Base-by-base conservation (phyloP, 169 alveolate genomes). In the Eimeria brunetti region DNA sequence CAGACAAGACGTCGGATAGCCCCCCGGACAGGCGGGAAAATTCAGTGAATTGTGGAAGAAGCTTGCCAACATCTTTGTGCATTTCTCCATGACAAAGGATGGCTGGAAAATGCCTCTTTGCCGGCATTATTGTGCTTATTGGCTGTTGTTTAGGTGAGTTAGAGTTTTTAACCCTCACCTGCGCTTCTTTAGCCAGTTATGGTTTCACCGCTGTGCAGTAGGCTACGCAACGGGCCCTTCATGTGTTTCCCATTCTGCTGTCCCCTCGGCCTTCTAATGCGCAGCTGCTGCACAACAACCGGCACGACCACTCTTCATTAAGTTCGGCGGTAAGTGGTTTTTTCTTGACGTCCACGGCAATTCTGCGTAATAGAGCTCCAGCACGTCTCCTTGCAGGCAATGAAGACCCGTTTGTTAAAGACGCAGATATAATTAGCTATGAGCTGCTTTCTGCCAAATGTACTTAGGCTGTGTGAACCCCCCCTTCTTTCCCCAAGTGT, bases 401-500 rank as follows among this genome's bases (percentile, higher is more conserved):
- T 12, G 33, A 75, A 75, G 85, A 44, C 8, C 14, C 41, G 67
- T 24, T 75, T 24, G 24, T n/a, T 33, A 75, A 46, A 7, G 22
- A 7, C 85, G 60, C 58, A 0, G 2, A 41, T 46, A 5, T 6
- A 5, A 24, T 20, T 41, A 46, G 16, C 60, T 41, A 44, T 6
- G 46, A 18, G 56, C 56, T 73, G 1, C 56, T 20, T 36, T 53
- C 41, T 83, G 76, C 9, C 33, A 30, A 51, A 44, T 84, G 78
- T 38, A 16, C 60, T 84, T 60, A 84, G 91, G 91, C 24, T 84
- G 91, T 36, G 56, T 80, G 36, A 24, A 60, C 38, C 75, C 75
- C 30, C 36, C 22, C 24, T 58, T 84, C 78, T 33, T 60, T 24
- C 78, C 78, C 8, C 22, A 36, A 9, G 56, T 22, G 51, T 46